These are phyloP conservation scores for Rhodotorula mucilaginosa DNA, from an alignment of 1,284 basidiomycete genomes.

Conservation along the genomic window DNA sequence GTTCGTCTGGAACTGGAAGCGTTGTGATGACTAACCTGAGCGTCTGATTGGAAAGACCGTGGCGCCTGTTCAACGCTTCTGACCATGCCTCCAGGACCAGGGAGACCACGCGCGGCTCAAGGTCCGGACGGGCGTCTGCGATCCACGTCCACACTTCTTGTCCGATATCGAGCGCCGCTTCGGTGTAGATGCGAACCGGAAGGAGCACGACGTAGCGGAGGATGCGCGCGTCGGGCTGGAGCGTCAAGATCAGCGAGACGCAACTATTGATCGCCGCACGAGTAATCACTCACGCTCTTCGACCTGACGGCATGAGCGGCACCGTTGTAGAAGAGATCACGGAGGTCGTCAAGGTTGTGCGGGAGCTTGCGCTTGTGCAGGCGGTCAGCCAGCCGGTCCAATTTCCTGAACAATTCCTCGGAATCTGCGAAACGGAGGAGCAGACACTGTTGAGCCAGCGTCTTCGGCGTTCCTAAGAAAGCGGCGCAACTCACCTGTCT, in stretches of 20 bases:
- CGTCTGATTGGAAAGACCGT: constrained; percentile 75
- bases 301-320: constrained; percentile 67
- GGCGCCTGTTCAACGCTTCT: constrained; percentile 69
- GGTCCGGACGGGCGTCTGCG: constrained; percentile 77
- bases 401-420: constrained; percentile 63
- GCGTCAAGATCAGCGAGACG: neutral
- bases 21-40: constrained; percentile 63
- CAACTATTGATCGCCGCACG: neutral
- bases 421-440: neutral
- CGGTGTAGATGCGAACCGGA: constrained; percentile 86
- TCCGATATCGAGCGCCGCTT: constrained; percentile 77
- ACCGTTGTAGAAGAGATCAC: constrained; percentile 80
- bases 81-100: constrained; percentile 88
- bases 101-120: constrained; percentile 72
- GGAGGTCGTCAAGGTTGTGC: constrained; percentile 74
- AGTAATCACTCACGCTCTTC: constrained; percentile 54
- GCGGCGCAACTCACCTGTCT: neutral
- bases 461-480: too few relatives aligned
- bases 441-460: neutral
- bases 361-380: constrained; percentile 68
- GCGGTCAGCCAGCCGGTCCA: constrained; percentile 65
- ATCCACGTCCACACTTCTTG: constrained; percentile 98
- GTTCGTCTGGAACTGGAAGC: neutral
- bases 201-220: constrained; percentile 83
- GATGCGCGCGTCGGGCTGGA: constrained; percentile 77